Percentiles rank a stretch among this genome's conserved stretches.
These are phyloP conservation scores for Uronychia setigera DNA, from an alignment of 73 alveolate species.

Conservation along the genomic window DNA sequence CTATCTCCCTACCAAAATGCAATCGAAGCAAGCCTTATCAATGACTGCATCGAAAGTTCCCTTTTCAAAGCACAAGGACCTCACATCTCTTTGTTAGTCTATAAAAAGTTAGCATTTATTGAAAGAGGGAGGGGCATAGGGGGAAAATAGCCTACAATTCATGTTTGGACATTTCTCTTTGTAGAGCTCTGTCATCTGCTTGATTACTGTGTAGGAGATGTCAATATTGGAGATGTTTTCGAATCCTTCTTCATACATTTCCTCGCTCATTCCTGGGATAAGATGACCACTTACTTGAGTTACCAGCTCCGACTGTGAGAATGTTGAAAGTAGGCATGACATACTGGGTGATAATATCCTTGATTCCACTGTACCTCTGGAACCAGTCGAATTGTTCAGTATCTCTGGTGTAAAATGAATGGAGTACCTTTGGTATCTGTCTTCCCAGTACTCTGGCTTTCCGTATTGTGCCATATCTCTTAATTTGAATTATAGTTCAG, in stretches of 20 bases:
- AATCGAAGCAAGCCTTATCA: conserved; percentile 96
- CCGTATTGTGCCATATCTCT: conserved; percentile 93
- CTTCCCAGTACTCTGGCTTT: conserved; percentile 98
- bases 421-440: conserved; percentile 91
- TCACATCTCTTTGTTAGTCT: conserved; percentile 88
- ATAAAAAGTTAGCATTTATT: neutral
- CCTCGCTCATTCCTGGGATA: conserved; percentile 90
- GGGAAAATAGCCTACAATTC: conserved; percentile 55
- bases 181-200: conserved; percentile 92
- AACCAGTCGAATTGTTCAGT: conserved; percentile 98
- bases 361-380: conserved; percentile 93
- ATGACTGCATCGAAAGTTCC: conserved; percentile 93
- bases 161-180: conserved; percentile 95
- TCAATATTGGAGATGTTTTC: conserved; percentile 93
- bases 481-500: no score
- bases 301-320: conserved; percentile 96
- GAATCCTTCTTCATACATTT: conserved; percentile 97
- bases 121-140: neutral
- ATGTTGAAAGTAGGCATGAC: conserved; percentile 88
- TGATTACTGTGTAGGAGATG: conserved; percentile 90
- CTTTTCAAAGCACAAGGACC: conserved; percentile 84
- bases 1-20: conserved; percentile 60
- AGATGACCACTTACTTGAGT: conserved; percentile 72
- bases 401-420: conserved; percentile 57
- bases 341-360: conserved; percentile 89